Conservation (phyloP, 176 grass and related monocot genomes). For the Ensete ventricosum region DNA sequence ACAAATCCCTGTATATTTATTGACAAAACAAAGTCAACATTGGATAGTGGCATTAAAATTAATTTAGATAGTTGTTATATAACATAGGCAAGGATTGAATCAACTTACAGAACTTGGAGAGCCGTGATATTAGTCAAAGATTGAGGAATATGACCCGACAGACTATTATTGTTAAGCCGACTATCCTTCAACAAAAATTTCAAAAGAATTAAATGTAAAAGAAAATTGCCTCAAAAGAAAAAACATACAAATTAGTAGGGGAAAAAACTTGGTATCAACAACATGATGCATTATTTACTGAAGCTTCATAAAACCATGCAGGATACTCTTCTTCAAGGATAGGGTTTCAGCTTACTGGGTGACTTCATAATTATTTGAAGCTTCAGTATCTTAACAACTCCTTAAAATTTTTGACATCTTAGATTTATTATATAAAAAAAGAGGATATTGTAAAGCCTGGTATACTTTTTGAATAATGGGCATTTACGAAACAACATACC, state of each 20-base stretch:
- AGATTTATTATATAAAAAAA: no score
- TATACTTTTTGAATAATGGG: no score
- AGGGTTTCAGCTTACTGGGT: no score
- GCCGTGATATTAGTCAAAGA: constrained; percentile 13
- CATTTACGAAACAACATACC: no score
- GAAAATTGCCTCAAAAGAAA: not conserved
- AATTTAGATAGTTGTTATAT: not conserved
- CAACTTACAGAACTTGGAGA: constrained; percentile 14
- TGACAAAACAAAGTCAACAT: not conserved
- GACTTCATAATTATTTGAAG: no score
- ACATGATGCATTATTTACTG: not conserved
- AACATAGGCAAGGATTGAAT: not conserved
- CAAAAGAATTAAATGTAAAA: constrained; percentile 1
- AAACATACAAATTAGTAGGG: not conserved
- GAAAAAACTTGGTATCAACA: not conserved
- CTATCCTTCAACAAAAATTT: constrained; percentile 16
- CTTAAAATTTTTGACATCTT: no score
- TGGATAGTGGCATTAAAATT: not conserved
- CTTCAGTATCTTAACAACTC: no score
- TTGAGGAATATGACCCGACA: constrained; percentile 4
- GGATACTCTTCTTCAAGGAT: no score
- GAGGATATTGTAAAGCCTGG: no score
- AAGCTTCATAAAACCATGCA: not conserved
- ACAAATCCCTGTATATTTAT: constrained; percentile 8
- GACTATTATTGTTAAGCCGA: constrained; percentile 13